Evolutionary conservation across 2,329 filamentous ascomycete genomes (phyloP), one percentile per base, ranked within the genome.

Genomic region (Alternaria brassicae): DNA sequence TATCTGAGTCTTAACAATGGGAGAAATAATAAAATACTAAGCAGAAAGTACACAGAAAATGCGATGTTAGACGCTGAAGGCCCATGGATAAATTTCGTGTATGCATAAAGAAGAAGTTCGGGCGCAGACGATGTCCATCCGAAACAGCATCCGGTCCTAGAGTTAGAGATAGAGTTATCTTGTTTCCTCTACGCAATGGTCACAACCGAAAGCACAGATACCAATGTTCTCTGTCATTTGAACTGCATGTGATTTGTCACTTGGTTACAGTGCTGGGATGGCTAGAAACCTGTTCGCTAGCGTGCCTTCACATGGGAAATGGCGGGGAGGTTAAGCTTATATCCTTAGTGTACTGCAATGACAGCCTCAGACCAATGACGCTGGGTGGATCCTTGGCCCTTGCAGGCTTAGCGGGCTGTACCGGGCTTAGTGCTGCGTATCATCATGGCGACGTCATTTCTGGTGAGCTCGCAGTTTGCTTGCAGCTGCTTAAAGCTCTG

Each of bases 361-460:
- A 59, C 56, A 48, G 21, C 12, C 56, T 45, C 56, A 48, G 21
- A 15, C 56, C 52, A 51, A 56, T 59, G 56, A 59, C 56, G 56
- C 34, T 30, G 15, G 5, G 44, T 50, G 45, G 23, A 27, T 15
- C 32, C 6, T 15, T 21, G 39, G 39, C 42, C 48, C 28, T 58
- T 37, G 45, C 45, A 25, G 30, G 34, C 15, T 15, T 59, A 37
- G 37, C 36, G 21, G 9, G n/a, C 25, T 23, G 25, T 21, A 36
- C 17, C 25, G 12, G 41, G 53, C 27, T 44, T 56, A 60, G 59
- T 56, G 56, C n/a, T 34, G 44, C 37, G 12, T 39, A 62, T 56
- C 52, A 64, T 61, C 56, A 62, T 64, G 41, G 53, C 59, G 40
- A 60, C 59, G 53, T 59, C 60, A 57, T 61, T 19, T n/a, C 39